These are phyloP conservation scores for Xerocomus potaroensis DNA, from an alignment of 768 basidiomycete species.

Conservation along the genomic window DNA sequence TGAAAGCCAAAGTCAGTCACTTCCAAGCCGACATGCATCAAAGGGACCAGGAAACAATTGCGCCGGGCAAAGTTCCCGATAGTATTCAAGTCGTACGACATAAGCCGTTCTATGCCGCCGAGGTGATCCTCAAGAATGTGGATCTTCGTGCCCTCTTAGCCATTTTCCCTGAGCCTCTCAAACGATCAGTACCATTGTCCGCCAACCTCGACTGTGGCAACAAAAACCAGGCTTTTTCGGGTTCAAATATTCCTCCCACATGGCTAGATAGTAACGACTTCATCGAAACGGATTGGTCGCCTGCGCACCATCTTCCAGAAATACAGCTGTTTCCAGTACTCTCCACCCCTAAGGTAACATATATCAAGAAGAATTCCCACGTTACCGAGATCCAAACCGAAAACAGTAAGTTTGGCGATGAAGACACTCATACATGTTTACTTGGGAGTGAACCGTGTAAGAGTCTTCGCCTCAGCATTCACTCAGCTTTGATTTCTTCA, in stretches of 20 bases:
- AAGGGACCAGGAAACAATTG: conserved; percentile 73
- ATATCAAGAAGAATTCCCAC: conserved; percentile 60
- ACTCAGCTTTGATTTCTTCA: neutral
- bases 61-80: conserved; percentile 51
- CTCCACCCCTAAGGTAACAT: conserved; percentile 80
- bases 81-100: conserved; percentile 60
- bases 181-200: conserved; percentile 51
- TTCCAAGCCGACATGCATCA: conserved; percentile 93
- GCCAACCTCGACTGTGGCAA: conserved; percentile 43
- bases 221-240: conserved; percentile 26
- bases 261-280: conserved; percentile 87
- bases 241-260: conserved; percentile 37
- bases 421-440: conserved; percentile 78
- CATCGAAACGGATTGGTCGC: conserved; percentile 67
- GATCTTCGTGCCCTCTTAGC: conserved; percentile 78
- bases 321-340: conserved; percentile 69
- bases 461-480: conserved; percentile 14
- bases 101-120: conserved; percentile 86
- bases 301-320: conserved; percentile 45
- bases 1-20: conserved; percentile 77
- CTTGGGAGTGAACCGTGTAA: conserved; percentile 69
- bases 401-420: conserved; percentile 79
- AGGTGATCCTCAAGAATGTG: conserved; percentile 72
- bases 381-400: conserved; percentile 38
- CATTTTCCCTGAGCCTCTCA: conserved; percentile 67